A percentile compares a stretch with the other conserved stretches of the same genome.
Conservation (phyloP, 106 monocot species). For the Gastrodia elata region DNA sequence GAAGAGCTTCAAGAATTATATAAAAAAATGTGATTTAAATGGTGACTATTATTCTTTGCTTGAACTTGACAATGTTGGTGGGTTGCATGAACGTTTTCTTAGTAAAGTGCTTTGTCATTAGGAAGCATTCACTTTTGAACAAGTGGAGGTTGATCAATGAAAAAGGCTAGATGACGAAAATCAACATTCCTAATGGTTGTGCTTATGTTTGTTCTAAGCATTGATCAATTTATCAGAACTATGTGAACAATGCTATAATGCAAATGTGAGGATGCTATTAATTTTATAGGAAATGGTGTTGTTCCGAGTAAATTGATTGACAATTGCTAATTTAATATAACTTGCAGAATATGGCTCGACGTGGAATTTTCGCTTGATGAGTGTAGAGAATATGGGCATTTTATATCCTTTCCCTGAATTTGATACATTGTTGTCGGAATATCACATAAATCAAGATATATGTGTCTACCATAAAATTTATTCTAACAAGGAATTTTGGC, state of each 20-base stretch:
- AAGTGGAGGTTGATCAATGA: background rate
- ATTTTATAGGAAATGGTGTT: background rate
- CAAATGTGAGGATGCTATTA: background rate
- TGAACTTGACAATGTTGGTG: background rate
- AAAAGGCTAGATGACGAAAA: background rate
- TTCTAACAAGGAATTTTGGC: background rate
- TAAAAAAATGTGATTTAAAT: background rate
- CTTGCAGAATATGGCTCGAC: background rate
- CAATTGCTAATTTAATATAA: background rate
- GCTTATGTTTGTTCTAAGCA: no score
- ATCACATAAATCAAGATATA: background rate
- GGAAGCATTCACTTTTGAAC: no score
- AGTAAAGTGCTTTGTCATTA: background rate
- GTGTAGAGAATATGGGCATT: background rate
- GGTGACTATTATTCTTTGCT: background rate
- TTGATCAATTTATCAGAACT: no score
- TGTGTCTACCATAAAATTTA: background rate
- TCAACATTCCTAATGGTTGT: no score
- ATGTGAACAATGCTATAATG: background rate
- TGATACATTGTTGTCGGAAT: background rate
- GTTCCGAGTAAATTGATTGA: background rate
- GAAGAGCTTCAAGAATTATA: background rate
- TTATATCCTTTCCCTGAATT: background rate
- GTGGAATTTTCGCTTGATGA: background rate
- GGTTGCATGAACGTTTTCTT: background rate